Evolutionary conservation across 2,329 filamentous ascomycete species (phyloP).

Genomic region (Stromatinia cepivora): DNA sequence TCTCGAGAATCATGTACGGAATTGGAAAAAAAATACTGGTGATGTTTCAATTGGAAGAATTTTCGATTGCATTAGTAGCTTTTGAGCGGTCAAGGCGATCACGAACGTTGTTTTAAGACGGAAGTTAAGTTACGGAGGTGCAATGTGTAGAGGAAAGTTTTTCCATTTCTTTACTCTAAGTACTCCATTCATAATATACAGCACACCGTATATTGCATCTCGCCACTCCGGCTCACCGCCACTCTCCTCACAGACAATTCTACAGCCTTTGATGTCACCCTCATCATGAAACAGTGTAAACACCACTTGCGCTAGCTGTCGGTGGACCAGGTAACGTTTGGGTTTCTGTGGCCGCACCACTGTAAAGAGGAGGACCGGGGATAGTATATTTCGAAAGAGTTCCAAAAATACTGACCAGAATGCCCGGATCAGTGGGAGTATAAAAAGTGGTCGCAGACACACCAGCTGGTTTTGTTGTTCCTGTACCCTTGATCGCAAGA

Average conservation of each 20-base stretch:
- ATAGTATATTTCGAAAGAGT: slow-evolving; percentile 40
- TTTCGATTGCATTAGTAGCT: not conserved
- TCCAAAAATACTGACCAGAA: slow-evolving; percentile 45
- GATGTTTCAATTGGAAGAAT: not conserved
- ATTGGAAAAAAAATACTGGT: not conserved
- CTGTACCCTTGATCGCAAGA: slow-evolving; percentile 48
- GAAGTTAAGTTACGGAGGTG: not conserved
- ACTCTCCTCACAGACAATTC: not conserved
- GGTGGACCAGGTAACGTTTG: slow-evolving; percentile 32
- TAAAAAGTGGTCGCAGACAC: slow-evolving; percentile 46
- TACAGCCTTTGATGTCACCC: not conserved
- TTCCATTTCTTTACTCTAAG: not conserved
- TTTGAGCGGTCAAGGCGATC: no score
- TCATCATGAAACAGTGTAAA: slow-evolving; percentile 26
- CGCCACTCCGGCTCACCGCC: no score
- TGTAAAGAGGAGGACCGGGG: slow-evolving; percentile 42
- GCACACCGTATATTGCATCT: not conserved
- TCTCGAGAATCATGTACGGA: not conserved
- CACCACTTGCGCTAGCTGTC: slow-evolving; percentile 30
- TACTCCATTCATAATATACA: not conserved
- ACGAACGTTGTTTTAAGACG: not conserved
- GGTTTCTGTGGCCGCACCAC: slow-evolving; percentile 26
- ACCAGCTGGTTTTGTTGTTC: slow-evolving; percentile 44
- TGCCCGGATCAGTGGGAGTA: slow-evolving; percentile 45
- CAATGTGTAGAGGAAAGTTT: not conserved